Base-by-base conservation (phyloP, 116 monocot species). In the Iris pallida region DNA sequence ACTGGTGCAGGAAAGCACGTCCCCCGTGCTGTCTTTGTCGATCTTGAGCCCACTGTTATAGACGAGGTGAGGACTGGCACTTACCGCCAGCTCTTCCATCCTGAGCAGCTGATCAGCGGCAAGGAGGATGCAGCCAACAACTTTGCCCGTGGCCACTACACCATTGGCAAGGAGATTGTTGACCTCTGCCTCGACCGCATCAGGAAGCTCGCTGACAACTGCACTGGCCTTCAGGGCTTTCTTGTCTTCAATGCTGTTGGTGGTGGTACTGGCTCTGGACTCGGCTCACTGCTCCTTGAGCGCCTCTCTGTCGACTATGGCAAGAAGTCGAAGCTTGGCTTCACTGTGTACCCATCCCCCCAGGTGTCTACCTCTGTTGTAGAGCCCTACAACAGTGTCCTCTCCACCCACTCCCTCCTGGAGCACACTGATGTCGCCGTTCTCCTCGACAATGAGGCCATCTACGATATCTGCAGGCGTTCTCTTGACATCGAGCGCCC, bases 101-200 rank as follows among this genome's bases (percentile, higher is more conserved):
- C 84, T 12, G 85, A 85, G 65, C 85, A 85, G 63, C 85, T 85
- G 53, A 85, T 85, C 68, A 81, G 78, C 10, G 81, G 85, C 58
- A 85, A 85, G 53, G 85, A 85, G 48, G 85, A 85, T 8, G 85
- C 85, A 2, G 85, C 85, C 42, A 85, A 85, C 64, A 85, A 85
- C 65, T 85, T 85, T 53, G 85, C 85, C 53, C 81, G 85, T 58
- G 85, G 85, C 54, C 85, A 85, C 64, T 85, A 85, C 65, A 85
- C 85, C 20, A 78, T 84, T 41, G 84, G 84, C n/a, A 84, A 84
- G 53, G 84, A 84, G 64, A 84, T 84, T 47, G 80, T 84, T 45
- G 80, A 84, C 53, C 76, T 84, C 42, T 80, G 84, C 68, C 77
- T 84, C 16, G 84, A 84, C 40, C 84, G 84, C 17, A 80, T 84